Conservation (phyloP, 148 eudicot genomes). For the Arctostaphylos glauca region DNA sequence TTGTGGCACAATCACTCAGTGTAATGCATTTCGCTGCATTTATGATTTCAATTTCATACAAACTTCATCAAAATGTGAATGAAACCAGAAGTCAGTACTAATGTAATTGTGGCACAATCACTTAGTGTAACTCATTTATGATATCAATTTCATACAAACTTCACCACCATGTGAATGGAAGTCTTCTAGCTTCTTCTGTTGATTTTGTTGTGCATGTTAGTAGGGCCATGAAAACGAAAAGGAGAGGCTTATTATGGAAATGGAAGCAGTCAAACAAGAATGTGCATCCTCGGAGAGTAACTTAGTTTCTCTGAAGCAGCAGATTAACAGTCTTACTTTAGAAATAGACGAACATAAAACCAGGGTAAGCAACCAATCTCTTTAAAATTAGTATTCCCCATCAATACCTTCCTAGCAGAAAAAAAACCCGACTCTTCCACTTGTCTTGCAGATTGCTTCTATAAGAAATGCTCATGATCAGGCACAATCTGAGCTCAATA, state of each 20-base stretch:
- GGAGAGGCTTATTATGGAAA: conserved; percentile 90
- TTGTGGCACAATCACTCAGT: not conserved
- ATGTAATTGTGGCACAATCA: not conserved
- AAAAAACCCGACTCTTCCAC: not conserved
- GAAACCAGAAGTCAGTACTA: not conserved
- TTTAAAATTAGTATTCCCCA: not conserved
- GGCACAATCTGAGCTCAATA: conserved; percentile 66
- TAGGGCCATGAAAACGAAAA: conserved; percentile 86
- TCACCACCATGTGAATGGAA: not conserved
- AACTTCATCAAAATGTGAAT: not conserved
- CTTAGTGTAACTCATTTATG: not conserved
- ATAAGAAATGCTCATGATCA: conserved; percentile 47
- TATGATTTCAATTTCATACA: not conserved
- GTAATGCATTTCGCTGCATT: not conserved
- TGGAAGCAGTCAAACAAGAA: conserved; percentile 79
- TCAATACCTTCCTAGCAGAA: not conserved
- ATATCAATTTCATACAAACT: not conserved
- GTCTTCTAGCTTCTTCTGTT: not conserved
- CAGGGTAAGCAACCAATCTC: conserved; percentile 40
- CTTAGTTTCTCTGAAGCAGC: conserved; percentile 51
- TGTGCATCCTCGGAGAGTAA: conserved; percentile 63
- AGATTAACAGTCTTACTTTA: conserved; percentile 51
- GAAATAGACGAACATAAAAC: conserved; percentile 60
- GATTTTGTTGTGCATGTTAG: conserved; percentile 16
- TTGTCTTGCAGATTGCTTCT: conserved; percentile 58